phyloP scores from a whole-genome alignment of 2,329 filamentous ascomycete species.

The Mycocentrospora acerina region DNA sequence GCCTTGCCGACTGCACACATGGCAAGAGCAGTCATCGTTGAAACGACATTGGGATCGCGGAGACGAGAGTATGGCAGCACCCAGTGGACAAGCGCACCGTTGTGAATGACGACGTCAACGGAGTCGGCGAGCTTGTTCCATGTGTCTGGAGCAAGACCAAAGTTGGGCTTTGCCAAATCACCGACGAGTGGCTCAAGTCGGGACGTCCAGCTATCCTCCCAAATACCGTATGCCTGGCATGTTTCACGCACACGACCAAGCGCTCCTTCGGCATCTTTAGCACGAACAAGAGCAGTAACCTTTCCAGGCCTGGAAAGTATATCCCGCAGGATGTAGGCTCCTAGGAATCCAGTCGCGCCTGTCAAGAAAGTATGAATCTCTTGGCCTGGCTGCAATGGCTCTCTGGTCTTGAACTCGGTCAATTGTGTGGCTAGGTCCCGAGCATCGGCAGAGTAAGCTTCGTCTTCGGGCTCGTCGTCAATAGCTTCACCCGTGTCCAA shows the following conservation, averaged over 20 bases:
- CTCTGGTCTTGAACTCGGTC: conserved; percentile 34
- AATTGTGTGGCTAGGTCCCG: conserved; percentile 54
- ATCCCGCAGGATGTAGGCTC: conserved; percentile 76
- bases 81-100: conserved; percentile 75
- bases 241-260: conserved; percentile 67
- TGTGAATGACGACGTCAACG: conserved; percentile 73
- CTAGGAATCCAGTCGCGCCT: conserved; percentile 87
- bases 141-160: conserved; percentile 67
- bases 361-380: conserved; percentile 74
- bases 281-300: conserved; percentile 75
- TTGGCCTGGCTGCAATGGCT: conserved; percentile 44
- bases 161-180: conserved; percentile 69
- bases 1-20: conserved; percentile 76
- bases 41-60: conserved; percentile 74
- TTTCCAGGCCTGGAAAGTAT: conserved; percentile 66
- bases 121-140: conserved; percentile 68
- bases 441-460: conserved; percentile 56
- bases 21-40: conserved; percentile 72
- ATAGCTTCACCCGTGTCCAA: conserved; percentile 42
- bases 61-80: conserved; percentile 74
- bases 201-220: conserved; percentile 67
- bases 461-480: conserved; percentile 52
- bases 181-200: conserved; percentile 71
- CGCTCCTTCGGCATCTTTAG: conserved; percentile 61
- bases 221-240: conserved; percentile 76